A percentile compares a stretch with the other conserved stretches of the same genome.
Conservation (phyloP, 768 basidiomycete species). For the Mycena polygramma region DNA sequence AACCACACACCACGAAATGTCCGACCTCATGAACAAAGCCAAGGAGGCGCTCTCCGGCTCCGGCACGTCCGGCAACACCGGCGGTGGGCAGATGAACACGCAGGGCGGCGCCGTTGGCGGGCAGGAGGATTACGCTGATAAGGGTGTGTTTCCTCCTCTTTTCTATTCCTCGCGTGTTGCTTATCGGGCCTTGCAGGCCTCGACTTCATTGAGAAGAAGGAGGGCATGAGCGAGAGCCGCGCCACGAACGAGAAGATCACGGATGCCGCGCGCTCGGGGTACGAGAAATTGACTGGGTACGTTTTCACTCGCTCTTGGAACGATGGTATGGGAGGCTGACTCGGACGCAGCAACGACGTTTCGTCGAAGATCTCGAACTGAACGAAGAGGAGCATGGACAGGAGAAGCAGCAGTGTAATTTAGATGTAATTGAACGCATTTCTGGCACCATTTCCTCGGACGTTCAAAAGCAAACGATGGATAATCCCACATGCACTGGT, state of each 20-base stretch:
- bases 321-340: not conserved
- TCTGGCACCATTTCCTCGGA: no score
- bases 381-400: not conserved
- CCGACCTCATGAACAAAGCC: no score
- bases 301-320: not conserved
- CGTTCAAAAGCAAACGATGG: no score
- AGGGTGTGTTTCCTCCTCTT: not conserved
- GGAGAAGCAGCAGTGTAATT: conserved; percentile 11
- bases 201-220: not conserved
- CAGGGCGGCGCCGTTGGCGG: no score
- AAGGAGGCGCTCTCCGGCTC: no score
- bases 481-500: no score
- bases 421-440: conserved; percentile 1
- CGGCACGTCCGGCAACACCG: no score
- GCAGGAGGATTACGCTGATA: not conserved
- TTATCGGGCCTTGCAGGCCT: not conserved
- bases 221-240: not conserved
- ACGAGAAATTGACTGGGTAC: conserved; percentile 18
- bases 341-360: conserved; percentile 10
- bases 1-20: no score
- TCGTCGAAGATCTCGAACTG: conserved; percentile 21
- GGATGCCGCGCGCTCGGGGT: conserved; percentile 15
- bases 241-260: conserved; percentile 23
- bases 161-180: not conserved
- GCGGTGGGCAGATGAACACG: no score